phyloP scores from a whole-genome alignment of 352 stramenopile genomes.

The Elongisporangium prolatum region DNA sequence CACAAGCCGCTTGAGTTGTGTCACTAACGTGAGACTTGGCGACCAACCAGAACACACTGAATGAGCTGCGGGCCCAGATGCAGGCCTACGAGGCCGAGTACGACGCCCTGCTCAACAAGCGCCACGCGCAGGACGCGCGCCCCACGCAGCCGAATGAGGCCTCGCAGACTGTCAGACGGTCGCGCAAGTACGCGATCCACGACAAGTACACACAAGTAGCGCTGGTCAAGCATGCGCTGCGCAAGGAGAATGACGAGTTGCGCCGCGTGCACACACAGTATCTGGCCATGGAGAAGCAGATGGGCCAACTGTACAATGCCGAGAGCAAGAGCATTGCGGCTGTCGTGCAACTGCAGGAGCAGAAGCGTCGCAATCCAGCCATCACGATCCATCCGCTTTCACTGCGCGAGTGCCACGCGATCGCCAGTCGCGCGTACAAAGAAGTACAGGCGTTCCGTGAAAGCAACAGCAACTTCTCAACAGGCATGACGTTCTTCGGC shows the following conservation, averaged over 20 bases:
- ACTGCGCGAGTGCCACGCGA: conserved; percentile 33
- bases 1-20: not conserved
- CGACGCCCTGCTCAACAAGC: conserved; percentile 25
- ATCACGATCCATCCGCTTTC: conserved; percentile 41
- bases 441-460: conserved; percentile 51
- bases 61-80: conserved; percentile 45
- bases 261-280: conserved; percentile 35
- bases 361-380: conserved; percentile 33
- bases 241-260: conserved; percentile 54
- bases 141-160: conserved; percentile 12
- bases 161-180: not conserved
- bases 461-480: conserved; percentile 38
- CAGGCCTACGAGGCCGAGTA: conserved; percentile 37
- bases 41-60: conserved; percentile 41
- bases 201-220: conserved; percentile 45
- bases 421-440: conserved; percentile 36
- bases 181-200: conserved; percentile 8
- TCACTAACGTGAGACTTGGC: not conserved
- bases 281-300: conserved; percentile 42
- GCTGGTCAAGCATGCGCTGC: conserved; percentile 38
- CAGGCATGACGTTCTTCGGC: conserved; percentile 54
- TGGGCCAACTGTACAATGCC: conserved; percentile 24
- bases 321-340: conserved; percentile 34
- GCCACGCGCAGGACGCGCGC: conserved; percentile 22
- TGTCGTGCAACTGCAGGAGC: conserved; percentile 27